Base-by-base conservation (phyloP, 163 green algal genomes). In the Chlamydomonas reinhardtii region DNA sequence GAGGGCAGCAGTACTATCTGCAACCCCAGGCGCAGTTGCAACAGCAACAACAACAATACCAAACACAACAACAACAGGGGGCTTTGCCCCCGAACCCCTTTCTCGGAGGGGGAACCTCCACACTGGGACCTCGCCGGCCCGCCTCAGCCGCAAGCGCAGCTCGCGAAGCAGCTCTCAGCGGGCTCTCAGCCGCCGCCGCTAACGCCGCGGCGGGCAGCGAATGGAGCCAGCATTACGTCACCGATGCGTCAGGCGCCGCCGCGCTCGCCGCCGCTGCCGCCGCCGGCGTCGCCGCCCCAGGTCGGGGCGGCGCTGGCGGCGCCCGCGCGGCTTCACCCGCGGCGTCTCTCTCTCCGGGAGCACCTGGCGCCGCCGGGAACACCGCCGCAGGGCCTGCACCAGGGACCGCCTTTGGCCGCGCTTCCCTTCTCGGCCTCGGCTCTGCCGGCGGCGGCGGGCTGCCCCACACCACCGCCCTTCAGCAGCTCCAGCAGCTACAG, bases 61-160 rank as follows among this genome's bases (percentile, higher is more conserved):
- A 32, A 79, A 34, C 54, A 86, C 34, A 54, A 74, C 56, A 73
- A 83, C 72, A 82, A 82, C 35, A 73, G 82, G 83, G 83, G 83
- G 73, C 83, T 88, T 83, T 88, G 83, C 73, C 83, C 83, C 73
- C 76, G 83, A 34, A 88, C 69, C 83, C 83, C 83, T 88, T 88
- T 88, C 83, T 86, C 52, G 80, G 80, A 1, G 48, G 48, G 48
- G 48, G 48, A 56, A 19, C 48, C 48, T 56, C 48, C 48, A 56
- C 48, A 56, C 2, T 1, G 17, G 39, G n/a, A 59, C 27, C 54
- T 24, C 54, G 70, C 34, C 54, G 80, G 34, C 80, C 80, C 54
- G 75, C 70, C 69, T 86, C 80, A n/a, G 80, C 80, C 54, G 27
- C 80, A 12, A 56, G 48, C 48, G 48, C 48, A 56, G 48, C 48